Conservation (phyloP, 2,329 filamentous ascomycete genomes). For the Ophiostoma ulmi region DNA sequence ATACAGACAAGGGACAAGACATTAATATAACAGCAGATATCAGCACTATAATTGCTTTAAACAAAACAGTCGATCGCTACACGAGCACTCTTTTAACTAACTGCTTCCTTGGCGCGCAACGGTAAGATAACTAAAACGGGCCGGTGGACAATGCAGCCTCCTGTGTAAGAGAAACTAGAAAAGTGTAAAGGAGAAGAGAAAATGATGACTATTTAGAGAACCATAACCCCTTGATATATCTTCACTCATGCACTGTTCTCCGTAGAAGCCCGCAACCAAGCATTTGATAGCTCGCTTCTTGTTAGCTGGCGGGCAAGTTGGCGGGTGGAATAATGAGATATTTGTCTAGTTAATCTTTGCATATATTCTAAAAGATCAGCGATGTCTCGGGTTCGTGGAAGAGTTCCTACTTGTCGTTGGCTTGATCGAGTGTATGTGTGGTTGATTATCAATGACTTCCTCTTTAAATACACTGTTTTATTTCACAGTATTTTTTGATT, state of each 20-base stretch:
- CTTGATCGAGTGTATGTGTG: no score
- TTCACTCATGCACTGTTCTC: not conserved
- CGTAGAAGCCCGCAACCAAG: not conserved
- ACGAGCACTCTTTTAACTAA: not conserved
- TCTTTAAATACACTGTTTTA: no score
- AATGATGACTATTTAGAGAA: not conserved
- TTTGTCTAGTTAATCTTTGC: no score
- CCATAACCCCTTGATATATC: not conserved
- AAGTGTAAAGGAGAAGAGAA: no score
- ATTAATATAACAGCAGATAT: not conserved
- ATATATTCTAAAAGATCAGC: not conserved
- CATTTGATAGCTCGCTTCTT: not conserved
- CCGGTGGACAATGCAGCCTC: not conserved
- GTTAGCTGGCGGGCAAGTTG: no score
- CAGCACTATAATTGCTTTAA: not conserved
- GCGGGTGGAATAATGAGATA: no score
- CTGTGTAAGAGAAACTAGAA: not conserved
- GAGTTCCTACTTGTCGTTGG: not conserved
- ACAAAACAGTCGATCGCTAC: not conserved
- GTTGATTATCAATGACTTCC: not conserved
- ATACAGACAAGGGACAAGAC: no score
- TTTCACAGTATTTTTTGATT: no score
- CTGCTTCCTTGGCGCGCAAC: slow-evolving; percentile 3
- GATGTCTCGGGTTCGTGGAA: not conserved
- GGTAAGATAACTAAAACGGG: not conserved